Evolutionary conservation across 2,329 filamentous ascomycete species (phyloP).

Genomic region (Aspergillus fijiensis): DNA sequence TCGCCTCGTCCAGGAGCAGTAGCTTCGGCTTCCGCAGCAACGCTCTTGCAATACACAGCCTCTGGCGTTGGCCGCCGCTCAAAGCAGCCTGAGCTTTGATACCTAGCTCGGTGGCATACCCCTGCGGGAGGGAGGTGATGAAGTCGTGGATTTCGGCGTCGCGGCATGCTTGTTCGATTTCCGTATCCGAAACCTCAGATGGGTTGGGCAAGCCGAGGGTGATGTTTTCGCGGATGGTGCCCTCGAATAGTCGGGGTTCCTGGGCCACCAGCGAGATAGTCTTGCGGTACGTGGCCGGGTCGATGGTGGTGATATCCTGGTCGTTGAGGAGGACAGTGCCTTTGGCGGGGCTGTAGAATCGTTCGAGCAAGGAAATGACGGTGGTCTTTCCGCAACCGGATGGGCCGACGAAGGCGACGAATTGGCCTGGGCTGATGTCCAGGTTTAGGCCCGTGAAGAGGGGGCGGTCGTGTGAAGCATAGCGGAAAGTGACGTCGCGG

Average conservation of each 20-base stretch:
- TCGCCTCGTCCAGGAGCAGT: slow-evolving; percentile 61
- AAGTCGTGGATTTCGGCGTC: slow-evolving; percentile 39
- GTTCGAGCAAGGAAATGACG: slow-evolving; percentile 47
- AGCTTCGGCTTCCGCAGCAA: slow-evolving; percentile 54
- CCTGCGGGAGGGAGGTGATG: slow-evolving; percentile 39
- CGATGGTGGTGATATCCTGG: slow-evolving; percentile 58
- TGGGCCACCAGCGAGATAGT: slow-evolving; percentile 72
- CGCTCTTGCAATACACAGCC: slow-evolving; percentile 56
- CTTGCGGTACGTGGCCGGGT: slow-evolving; percentile 62
- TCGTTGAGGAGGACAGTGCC: slow-evolving; percentile 67
- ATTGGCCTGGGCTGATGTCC: slow-evolving; percentile 41
- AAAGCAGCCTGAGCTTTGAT: slow-evolving; percentile 50
- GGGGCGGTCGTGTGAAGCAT: slow-evolving; percentile 23
- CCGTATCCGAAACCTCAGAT: slow-evolving; percentile 23
- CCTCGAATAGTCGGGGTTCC: slow-evolving; percentile 70
- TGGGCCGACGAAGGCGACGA: slow-evolving; percentile 49
- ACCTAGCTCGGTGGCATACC: slow-evolving; percentile 50
- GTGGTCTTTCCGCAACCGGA: slow-evolving; percentile 52
- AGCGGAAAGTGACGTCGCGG: slow-evolving; percentile 2
- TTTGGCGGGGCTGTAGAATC: slow-evolving; percentile 46
- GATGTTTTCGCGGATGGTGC: slow-evolving; percentile 68
- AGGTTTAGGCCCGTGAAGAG: slow-evolving; percentile 27
- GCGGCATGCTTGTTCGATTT: slow-evolving; percentile 36
- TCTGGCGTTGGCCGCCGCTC: slow-evolving; percentile 58
- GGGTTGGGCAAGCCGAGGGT: slow-evolving; percentile 51